Percentiles rank a stretch among this genome's conserved stretches.
Evolutionary conservation across 2,329 filamentous ascomycete genomes (phyloP).

Genomic region (Diaporthe sp.): DNA sequence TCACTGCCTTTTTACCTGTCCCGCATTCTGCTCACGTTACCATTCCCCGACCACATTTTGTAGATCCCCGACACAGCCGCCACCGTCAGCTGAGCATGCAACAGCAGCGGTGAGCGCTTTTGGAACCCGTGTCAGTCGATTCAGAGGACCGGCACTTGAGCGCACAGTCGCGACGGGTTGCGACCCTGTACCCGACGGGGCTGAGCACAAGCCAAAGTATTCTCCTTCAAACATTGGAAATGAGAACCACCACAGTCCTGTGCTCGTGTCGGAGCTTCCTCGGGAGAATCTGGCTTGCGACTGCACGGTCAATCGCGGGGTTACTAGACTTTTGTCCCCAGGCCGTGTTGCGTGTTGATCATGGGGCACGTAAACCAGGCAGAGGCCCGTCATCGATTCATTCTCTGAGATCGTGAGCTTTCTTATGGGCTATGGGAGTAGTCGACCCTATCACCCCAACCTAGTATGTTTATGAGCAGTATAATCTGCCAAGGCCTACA

Average conservation of each 20-base stretch:
- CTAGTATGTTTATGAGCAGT: neutral
- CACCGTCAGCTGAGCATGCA: neutral
- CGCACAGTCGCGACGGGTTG: conserved; percentile 30
- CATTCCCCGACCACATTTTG: conserved; percentile 2
- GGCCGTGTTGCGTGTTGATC: conserved; percentile 7
- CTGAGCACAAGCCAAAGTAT: conserved; percentile 11
- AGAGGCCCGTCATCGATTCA: conserved; percentile 15
- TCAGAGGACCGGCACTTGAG: conserved; percentile 32
- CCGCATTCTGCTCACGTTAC: neutral
- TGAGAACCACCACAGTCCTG: neutral
- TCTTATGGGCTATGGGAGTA: neutral
- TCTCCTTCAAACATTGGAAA: neutral
- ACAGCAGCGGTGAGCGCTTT: conserved; percentile 21
- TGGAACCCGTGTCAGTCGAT: conserved; percentile 37
- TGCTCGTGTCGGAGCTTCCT: conserved; percentile 3
- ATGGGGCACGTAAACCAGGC: neutral
- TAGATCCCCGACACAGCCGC: conserved; percentile 16
- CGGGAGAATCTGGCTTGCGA: conserved; percentile 1
- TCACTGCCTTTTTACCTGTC: neutral
- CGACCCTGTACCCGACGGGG: conserved; percentile 18
- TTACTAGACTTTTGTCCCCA: conserved; percentile 3
- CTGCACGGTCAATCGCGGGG: conserved; percentile 24
- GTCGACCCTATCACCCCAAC: neutral
- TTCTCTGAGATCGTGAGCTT: neutral
- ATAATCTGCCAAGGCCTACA: neutral